Evolutionary conservation across 495 filamentous ascomycete genomes (phyloP).

Genomic region (Xanthoparmelia taractica): DNA sequence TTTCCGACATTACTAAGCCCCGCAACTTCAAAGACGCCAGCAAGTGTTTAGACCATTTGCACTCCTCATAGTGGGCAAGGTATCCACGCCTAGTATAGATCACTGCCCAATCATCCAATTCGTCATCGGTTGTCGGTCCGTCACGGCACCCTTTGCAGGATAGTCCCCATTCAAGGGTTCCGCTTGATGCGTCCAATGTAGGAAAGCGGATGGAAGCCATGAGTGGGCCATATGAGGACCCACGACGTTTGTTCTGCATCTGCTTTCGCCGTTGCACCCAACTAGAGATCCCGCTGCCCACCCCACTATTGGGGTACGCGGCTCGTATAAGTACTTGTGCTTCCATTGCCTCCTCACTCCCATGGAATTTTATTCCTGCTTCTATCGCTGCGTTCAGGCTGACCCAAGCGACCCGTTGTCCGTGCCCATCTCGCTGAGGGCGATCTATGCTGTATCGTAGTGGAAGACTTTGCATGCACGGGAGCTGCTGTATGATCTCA

Average conservation of each 20-base stretch:
- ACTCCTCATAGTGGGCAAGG: neutral
- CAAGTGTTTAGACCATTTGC: neutral
- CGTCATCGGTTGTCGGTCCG: neutral
- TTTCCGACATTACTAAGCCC: neutral
- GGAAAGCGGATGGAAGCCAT: neutral
- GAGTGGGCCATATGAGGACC: neutral
- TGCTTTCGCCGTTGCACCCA: neutral
- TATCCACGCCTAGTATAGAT: neutral
- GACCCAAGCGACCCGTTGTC: neutral
- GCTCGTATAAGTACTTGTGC: neutral
- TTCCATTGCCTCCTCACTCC: neutral
- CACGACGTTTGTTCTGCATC: neutral
- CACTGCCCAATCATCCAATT: neutral
- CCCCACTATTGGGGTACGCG: neutral
- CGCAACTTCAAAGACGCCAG: neutral
- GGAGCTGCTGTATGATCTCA: neutral
- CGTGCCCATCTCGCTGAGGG: neutral
- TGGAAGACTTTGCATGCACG: neutral
- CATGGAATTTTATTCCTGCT: neutral
- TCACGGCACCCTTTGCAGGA: neutral
- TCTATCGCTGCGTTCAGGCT: neutral
- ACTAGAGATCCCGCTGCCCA: neutral
- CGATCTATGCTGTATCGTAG: neutral
- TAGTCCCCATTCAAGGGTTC: neutral
- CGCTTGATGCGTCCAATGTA: neutral